These are phyloP conservation scores for Ogataea angusta DNA, from an alignment of 805 yeast species.

Conservation along the genomic window DNA sequence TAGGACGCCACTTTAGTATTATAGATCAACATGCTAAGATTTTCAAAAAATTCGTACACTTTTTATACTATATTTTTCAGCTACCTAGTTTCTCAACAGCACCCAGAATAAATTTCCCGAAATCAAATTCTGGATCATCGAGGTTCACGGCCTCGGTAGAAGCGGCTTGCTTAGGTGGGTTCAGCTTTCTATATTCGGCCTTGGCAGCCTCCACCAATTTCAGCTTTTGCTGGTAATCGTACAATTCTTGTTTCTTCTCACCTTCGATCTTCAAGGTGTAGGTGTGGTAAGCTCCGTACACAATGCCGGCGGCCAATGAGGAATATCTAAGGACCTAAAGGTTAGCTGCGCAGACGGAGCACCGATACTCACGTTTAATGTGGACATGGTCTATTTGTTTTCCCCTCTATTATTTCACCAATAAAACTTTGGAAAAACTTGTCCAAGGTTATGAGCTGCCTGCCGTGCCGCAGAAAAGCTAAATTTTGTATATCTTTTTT, in stretches of 20 bases:
- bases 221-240: conserved; percentile 60
- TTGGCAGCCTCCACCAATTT: conserved; percentile 85
- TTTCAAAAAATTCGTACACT: conserved; percentile 5
- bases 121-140: conserved; percentile 89
- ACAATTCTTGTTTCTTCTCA: conserved; percentile 52
- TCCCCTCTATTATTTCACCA: conserved; percentile 12
- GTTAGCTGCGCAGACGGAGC: neutral
- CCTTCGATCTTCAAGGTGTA: conserved; percentile 60
- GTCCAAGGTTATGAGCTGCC: conserved; percentile 11
- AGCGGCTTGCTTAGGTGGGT: conserved; percentile 43
- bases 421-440: conserved; percentile 13
- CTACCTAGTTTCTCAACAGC: conserved; percentile 53
- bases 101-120: conserved; percentile 64
- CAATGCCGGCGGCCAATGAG: conserved; percentile 82
- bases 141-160: conserved; percentile 57
- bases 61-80: conserved; percentile 8
- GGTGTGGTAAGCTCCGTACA: conserved; percentile 87
- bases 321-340: conserved; percentile 85
- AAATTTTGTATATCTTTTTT: neutral
- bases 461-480: neutral
- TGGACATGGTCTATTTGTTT: conserved; percentile 37
- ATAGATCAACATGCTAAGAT: conserved; percentile 1
- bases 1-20: neutral
- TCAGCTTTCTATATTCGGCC: conserved; percentile 74
- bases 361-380: conserved; percentile 42